These are phyloP conservation scores for Pezicula rhizophila DNA, from an alignment of 2,329 filamentous ascomycete species.

Conservation along the genomic window DNA sequence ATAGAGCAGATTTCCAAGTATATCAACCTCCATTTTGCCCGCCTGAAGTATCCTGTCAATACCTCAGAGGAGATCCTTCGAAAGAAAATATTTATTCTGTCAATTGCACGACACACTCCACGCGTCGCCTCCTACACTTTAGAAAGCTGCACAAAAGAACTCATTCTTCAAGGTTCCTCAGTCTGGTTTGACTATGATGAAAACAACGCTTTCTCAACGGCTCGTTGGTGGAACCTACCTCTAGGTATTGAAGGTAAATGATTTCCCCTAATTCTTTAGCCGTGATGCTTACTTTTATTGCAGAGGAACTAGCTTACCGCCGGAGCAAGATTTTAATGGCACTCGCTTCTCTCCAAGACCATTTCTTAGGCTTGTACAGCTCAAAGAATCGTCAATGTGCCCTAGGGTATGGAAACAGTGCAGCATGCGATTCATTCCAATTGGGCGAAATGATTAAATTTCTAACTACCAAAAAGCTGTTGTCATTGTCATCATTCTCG, in stretches of 20 bases:
- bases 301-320: slow-evolving; percentile 61
- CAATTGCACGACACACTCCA: slow-evolving; percentile 55
- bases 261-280: background rate
- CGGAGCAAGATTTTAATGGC: slow-evolving; percentile 63
- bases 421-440: slow-evolving; percentile 71
- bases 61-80: slow-evolving; percentile 60
- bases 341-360: slow-evolving; percentile 60
- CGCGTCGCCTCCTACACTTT: slow-evolving; percentile 54
- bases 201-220: slow-evolving; percentile 31
- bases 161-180: slow-evolving; percentile 60
- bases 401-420: slow-evolving; percentile 66
- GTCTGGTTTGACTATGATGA: slow-evolving; percentile 28
- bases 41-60: slow-evolving; percentile 47
- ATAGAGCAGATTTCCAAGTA: slow-evolving; percentile 47
- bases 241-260: slow-evolving; percentile 56
- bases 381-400: slow-evolving; percentile 65
- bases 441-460: slow-evolving; percentile 74
- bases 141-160: slow-evolving; percentile 39
- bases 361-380: slow-evolving; percentile 63
- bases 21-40: slow-evolving; percentile 37
- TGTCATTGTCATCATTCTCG: slow-evolving; percentile 53
- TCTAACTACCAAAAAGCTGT: slow-evolving; percentile 53
- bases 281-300: slow-evolving; percentile 8
- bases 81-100: slow-evolving; percentile 63
- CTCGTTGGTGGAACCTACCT: slow-evolving; percentile 69